A percentile compares a stretch with the other conserved stretches of the same genome.
Conservation (phyloP, 768 basidiomycete genomes). For the Suillus variegatus region DNA sequence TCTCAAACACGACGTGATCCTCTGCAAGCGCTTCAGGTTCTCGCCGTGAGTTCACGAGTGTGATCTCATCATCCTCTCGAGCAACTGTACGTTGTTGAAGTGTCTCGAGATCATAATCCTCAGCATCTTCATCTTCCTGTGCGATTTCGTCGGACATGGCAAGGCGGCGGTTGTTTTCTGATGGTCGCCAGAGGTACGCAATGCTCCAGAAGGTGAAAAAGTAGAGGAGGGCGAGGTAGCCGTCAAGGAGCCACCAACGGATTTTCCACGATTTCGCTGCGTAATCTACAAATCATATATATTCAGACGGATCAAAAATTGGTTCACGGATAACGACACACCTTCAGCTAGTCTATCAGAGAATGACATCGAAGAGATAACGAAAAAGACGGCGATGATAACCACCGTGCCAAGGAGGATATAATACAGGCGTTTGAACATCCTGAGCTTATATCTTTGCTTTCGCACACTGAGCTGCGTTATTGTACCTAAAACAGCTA, state of each 20-base stretch:
- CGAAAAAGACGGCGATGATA: conserved; percentile 86
- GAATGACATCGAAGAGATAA: conserved; percentile 89
- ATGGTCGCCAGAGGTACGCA: conserved; percentile 92
- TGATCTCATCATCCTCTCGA: conserved; percentile 65
- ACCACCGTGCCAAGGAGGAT: conserved; percentile 83
- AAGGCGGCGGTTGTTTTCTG: conserved; percentile 85
- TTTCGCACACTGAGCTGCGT: conserved; percentile 82
- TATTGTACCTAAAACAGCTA: conserved; percentile 69
- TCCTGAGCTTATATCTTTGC: conserved; percentile 80
- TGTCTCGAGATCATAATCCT: conserved; percentile 87
- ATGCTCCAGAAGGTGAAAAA: conserved; percentile 78
- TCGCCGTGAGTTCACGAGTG: conserved; percentile 64
- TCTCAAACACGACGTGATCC: conserved; percentile 86
- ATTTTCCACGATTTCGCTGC: conserved; percentile 87
- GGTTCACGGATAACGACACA: conserved; percentile 31
- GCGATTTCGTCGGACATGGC: conserved; percentile 97
- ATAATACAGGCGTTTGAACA: conserved; percentile 87
- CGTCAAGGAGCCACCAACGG: conserved; percentile 97
- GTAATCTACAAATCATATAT: conserved; percentile 62
- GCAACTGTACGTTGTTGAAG: conserved; percentile 56
- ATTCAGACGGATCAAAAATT: conserved; percentile 1
- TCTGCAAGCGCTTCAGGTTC: conserved; percentile 51
- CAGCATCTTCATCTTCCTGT: conserved; percentile 91
- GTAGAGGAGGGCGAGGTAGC: conserved; percentile 90
- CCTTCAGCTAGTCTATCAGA: conserved; percentile 91